Conservation (phyloP, 2,329 filamentous ascomycete genomes). For the Fonsecaea erecta region DNA sequence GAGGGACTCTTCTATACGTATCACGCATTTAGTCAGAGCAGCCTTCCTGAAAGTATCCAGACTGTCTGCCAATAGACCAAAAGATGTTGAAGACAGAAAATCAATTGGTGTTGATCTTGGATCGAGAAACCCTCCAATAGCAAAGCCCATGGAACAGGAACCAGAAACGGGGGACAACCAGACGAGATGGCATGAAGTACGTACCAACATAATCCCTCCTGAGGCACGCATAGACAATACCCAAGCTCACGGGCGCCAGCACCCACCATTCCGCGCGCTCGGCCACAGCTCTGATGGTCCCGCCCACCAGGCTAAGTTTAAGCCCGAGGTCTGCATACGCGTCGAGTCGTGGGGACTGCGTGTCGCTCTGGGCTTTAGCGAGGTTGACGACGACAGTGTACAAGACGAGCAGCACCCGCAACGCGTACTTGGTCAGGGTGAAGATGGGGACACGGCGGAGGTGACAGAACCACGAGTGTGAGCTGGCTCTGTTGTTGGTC, state of each 20-base stretch:
- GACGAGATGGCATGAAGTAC: constrained; percentile 37
- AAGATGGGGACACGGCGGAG: constrained; percentile 44
- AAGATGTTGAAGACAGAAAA: constrained; percentile 48
- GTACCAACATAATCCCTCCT: constrained; percentile 58
- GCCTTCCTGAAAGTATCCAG: neutral
- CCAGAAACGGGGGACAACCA: neutral
- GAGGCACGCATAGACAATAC: constrained; percentile 52
- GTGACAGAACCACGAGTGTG: constrained; percentile 31
- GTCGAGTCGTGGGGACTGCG: constrained; percentile 37
- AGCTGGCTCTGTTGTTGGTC: neutral
- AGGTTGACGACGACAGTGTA: constrained; percentile 46
- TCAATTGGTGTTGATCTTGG: constrained; percentile 24
- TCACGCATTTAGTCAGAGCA: constrained; percentile 43
- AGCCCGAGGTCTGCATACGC: constrained; percentile 44
- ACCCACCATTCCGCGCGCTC: constrained; percentile 50
- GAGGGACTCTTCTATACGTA: constrained; percentile 74
- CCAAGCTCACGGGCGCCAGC: constrained; percentile 46
- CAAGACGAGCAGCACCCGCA: constrained; percentile 52
- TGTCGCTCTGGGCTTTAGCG: constrained; percentile 44
- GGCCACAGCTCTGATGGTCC: constrained; percentile 41
- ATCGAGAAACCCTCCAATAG: neutral
- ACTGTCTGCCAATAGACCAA: constrained; percentile 43
- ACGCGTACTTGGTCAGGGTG: constrained; percentile 50
- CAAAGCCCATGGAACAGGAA: neutral
- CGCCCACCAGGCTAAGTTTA: constrained; percentile 33